Base-by-base conservation (phyloP, 768 basidiomycete species). In the Myochromella boudieri region DNA sequence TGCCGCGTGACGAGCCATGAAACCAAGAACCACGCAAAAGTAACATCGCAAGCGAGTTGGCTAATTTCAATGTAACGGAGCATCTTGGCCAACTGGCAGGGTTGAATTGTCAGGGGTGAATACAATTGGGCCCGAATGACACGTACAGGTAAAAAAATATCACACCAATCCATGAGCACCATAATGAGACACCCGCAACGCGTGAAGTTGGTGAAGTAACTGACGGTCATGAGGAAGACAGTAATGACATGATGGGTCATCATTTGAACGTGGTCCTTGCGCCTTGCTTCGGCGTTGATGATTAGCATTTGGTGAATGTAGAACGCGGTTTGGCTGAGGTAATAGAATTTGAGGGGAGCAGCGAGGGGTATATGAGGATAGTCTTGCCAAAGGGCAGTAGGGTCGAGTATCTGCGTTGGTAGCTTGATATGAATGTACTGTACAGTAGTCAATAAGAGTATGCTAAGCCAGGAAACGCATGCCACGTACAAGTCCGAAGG, bases 211-310 rank as follows among this genome's bases (percentile, higher is more conserved):
- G 76, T 81, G 50, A 76, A 76, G 68, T 97, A 98, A 65, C 90
- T 93, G 31, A 72, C 59, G 26, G 74, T 66, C 68, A 97, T 82
- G 51, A 99, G 80, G 39, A 75, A 60, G 50, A 94, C 77, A 10
- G 94, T 95, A 55, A 98, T 87, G 56, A 95, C 62, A 63, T 99
- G 97, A 70, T 99, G 97, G 20, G 84, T 71, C 80, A 97, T 88
- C 95, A 97, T 97, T 68, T 97, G 95, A 57, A 74, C 72, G 66
- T 97, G 92, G 66, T 99, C 97, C 63, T 91, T 93, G 46, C 97
- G 76, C 44, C 84, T 80, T 29, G 85, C 92, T 65, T 99, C 97
- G 21, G 94, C 85, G 65, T 97, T 91, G 64, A 99, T 78, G 48
- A 95, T 85, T 51, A 97, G 73, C 9, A 97, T 75, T 66, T 95